A percentile compares a stretch with the other conserved stretches of the same genome.
Conservation (phyloP, 768 basidiomycete species). For the Boletus pseudo-olivaceus region DNA sequence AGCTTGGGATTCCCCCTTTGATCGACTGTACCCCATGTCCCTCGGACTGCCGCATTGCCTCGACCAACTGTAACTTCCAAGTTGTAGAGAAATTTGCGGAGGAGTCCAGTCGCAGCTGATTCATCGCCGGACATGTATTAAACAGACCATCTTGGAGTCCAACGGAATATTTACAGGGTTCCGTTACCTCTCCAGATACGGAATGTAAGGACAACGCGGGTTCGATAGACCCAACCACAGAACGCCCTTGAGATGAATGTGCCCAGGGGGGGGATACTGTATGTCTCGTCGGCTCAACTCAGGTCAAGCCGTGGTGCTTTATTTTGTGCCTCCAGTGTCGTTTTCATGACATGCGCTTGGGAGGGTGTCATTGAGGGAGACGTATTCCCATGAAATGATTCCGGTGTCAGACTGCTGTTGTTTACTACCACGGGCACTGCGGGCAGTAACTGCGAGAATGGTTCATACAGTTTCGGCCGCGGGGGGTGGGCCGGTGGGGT, state of each 20-base stretch:
- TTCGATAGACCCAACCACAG: background rate
- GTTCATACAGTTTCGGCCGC: constrained; percentile 39
- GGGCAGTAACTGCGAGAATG: constrained; percentile 34
- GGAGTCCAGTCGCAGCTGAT: background rate
- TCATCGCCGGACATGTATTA: background rate
- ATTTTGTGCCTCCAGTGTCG: constrained; percentile 12
- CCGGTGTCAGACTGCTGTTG: constrained; percentile 48
- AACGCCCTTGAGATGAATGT: background rate
- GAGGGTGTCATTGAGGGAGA: constrained; percentile 41
- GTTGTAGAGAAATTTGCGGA: background rate
- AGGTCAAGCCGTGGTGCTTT: constrained; percentile 25
- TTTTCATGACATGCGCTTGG: constrained; percentile 14
- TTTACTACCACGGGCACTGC: constrained; percentile 25
- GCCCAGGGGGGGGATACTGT: background rate
- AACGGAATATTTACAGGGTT: constrained; percentile 3
- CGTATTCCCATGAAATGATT: constrained; percentile 56
- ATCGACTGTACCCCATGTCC: too few relatives aligned
- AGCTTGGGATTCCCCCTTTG: too few relatives aligned
- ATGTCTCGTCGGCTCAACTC: constrained; percentile 20
- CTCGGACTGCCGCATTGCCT: background rate
- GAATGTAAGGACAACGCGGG: background rate
- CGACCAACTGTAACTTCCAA: background rate
- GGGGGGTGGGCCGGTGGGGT: constrained; percentile 42
- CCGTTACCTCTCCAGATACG: background rate
- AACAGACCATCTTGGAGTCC: background rate